phyloP scores from a whole-genome alignment of 768 basidiomycete genomes.

The Tricholomella constricta region DNA sequence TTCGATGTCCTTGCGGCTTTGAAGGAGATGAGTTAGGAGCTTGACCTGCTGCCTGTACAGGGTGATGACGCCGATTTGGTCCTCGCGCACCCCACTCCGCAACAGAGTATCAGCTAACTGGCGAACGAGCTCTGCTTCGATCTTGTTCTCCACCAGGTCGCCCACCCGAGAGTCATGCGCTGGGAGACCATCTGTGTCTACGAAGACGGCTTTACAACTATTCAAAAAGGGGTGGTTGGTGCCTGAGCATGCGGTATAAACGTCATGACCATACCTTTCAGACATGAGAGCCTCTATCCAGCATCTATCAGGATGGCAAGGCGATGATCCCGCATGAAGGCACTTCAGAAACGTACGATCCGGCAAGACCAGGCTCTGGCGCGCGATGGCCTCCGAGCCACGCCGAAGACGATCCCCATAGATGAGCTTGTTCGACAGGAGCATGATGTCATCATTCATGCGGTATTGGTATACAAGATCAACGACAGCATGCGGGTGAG shows the following conservation, averaged over 20 bases:
- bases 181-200: slow-evolving; percentile 87
- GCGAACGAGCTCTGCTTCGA: slow-evolving; percentile 69
- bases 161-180: slow-evolving; percentile 82
- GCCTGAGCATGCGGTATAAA: background rate
- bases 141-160: slow-evolving; percentile 86
- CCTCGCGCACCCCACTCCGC: slow-evolving; percentile 59
- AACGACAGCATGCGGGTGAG: slow-evolving; percentile 83
- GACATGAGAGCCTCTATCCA: slow-evolving; percentile 72
- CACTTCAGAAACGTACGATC: slow-evolving; percentile 41
- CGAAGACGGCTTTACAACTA: slow-evolving; percentile 87
- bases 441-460: slow-evolving; percentile 97
- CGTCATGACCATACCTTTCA: slow-evolving; percentile 53
- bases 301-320: slow-evolving; percentile 46
- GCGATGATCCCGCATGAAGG: slow-evolving; percentile 40
- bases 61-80: slow-evolving; percentile 86
- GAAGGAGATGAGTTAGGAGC: slow-evolving; percentile 69
- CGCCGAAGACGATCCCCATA: slow-evolving; percentile 79
- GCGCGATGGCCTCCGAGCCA: slow-evolving; percentile 73
- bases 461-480: slow-evolving; percentile 90
- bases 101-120: slow-evolving; percentile 72
- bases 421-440: slow-evolving; percentile 83
- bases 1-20: slow-evolving; percentile 62
- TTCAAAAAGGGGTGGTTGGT: background rate
- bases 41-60: slow-evolving; percentile 97
- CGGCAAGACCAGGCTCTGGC: slow-evolving; percentile 56